Conservation (phyloP, 1,139 yeast genomes). For the Sugiyamaella novakii region DNA sequence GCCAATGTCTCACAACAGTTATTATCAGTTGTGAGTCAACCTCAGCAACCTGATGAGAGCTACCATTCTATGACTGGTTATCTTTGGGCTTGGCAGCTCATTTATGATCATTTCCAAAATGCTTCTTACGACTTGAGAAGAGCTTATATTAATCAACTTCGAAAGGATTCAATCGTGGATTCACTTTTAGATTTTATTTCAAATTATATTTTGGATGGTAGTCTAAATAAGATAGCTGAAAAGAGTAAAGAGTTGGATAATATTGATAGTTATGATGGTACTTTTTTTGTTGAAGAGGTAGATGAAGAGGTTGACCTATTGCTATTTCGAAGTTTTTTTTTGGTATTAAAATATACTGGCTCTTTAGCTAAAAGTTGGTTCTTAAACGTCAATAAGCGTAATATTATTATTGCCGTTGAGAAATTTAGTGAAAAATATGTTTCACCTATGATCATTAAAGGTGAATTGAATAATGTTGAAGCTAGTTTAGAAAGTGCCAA, state of each 20-base stretch:
- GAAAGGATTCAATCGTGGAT: slow-evolving; percentile 48
- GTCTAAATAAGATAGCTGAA: slow-evolving; percentile 14
- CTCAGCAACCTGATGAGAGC: slow-evolving; percentile 27
- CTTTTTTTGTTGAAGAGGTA: slow-evolving; percentile 19
- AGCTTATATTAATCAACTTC: slow-evolving; percentile 60
- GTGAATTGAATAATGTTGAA: slow-evolving; percentile 61
- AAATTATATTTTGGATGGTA: slow-evolving; percentile 7
- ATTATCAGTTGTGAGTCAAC: slow-evolving; percentile 35
- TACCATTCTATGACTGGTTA: slow-evolving; percentile 39
- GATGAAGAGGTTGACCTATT: slow-evolving; percentile 39
- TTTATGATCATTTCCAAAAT: slow-evolving; percentile 64
- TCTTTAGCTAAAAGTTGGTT: slow-evolving; percentile 75
- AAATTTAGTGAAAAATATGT: slow-evolving; percentile 61
- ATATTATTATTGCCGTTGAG: slow-evolving; percentile 59
- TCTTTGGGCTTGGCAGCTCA: slow-evolving; percentile 70
- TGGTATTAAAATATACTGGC: slow-evolving; percentile 61
- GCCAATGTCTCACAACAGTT: slow-evolving; percentile 37
- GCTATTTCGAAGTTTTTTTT: slow-evolving; percentile 58
- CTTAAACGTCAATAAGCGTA: slow-evolving; percentile 59
- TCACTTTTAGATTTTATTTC: slow-evolving; percentile 37
- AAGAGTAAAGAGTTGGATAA: slow-evolving; percentile 21
- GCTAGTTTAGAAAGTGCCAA: slow-evolving; percentile 27
- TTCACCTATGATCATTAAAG: slow-evolving; percentile 63
- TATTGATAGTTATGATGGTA: slow-evolving; percentile 18
- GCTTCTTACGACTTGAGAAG: slow-evolving; percentile 65